These are phyloP conservation scores for Eustoma russellianum DNA, from an alignment of 257 asterid species.

Conservation along the genomic window DNA sequence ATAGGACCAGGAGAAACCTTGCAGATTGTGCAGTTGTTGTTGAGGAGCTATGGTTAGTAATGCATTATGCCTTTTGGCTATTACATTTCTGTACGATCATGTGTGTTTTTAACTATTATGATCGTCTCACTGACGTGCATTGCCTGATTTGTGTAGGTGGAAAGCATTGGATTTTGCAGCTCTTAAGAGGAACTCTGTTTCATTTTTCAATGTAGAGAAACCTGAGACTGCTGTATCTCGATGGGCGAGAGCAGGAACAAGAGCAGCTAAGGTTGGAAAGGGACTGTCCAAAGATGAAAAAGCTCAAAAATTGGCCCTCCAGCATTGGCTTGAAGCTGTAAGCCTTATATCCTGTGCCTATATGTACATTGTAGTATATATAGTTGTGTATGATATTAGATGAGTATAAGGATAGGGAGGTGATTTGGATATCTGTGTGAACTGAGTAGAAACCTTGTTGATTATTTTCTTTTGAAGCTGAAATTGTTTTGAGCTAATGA, in stretches of 20 bases:
- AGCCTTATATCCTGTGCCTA: constrained; percentile 15
- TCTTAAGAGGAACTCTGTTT: constrained; percentile 67
- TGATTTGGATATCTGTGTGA: no score
- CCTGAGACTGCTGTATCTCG: constrained; percentile 84
- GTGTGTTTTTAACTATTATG: background rate
- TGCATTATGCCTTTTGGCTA: background rate
- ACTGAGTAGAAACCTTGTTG: no score
- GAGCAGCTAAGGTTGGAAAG: constrained; percentile 96
- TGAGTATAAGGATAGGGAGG: no score
- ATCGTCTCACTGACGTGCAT: constrained; percentile 13
- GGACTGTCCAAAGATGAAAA: constrained; percentile 93
- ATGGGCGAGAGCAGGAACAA: constrained; percentile 91
- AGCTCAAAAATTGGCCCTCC: constrained; percentile 86
- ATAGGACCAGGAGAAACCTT: constrained; percentile 76
- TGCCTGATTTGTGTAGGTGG: constrained; percentile 51
- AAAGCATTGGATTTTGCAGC: constrained; percentile 89
- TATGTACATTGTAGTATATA: background rate
- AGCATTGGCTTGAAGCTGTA: constrained; percentile 99
- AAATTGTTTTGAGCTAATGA: no score
- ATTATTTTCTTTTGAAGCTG: no score
- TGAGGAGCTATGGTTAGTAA: constrained; percentile 86
- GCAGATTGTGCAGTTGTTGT: constrained; percentile 97
- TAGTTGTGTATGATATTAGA: background rate
- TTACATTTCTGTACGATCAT: background rate
- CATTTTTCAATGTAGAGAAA: constrained; percentile 68